These are phyloP conservation scores for Kwoniella sp. DNA, from an alignment of 768 basidiomycete species.

Conservation along the genomic window DNA sequence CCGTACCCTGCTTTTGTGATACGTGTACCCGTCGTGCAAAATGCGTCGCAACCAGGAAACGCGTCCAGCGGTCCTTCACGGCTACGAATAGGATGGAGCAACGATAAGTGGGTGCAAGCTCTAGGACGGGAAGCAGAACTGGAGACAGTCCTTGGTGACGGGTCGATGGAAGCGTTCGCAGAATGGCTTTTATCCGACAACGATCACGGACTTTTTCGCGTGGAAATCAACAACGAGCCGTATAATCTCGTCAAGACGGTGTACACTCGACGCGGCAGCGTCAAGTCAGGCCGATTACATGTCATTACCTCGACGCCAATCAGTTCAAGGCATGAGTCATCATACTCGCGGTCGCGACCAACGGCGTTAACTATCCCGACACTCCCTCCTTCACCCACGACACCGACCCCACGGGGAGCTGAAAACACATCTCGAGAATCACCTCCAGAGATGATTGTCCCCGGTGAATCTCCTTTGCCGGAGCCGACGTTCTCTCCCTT, in stretches of 20 bases:
- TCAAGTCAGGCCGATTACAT: not conserved
- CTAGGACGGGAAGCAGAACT: not conserved
- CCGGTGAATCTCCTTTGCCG: no score
- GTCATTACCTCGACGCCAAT: not conserved
- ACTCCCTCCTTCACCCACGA: not conserved
- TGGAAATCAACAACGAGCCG: not conserved
- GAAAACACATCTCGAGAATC: not conserved
- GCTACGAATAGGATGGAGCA: conserved; percentile 23
- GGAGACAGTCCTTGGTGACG: not conserved
- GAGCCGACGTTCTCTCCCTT: conserved; percentile 1
- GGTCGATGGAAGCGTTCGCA: not conserved
- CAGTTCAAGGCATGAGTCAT: not conserved
- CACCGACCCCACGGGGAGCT: not conserved
- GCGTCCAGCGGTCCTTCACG: conserved; percentile 8
- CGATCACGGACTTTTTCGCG: not conserved
- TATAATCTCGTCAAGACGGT: conserved; percentile 4
- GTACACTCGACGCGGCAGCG: not conserved
- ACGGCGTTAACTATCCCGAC: not conserved
- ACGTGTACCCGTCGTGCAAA: not conserved
- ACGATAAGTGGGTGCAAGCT: conserved; percentile 6
- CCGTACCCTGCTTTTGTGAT: conserved; percentile 39
- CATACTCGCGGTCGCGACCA: not conserved
- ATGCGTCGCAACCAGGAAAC: no score
- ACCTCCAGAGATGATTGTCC: not conserved
- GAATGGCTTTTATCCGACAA: not conserved